Base-by-base conservation (phyloP, 2,329 filamentous ascomycete genomes). In the Apiospora aurea region DNA sequence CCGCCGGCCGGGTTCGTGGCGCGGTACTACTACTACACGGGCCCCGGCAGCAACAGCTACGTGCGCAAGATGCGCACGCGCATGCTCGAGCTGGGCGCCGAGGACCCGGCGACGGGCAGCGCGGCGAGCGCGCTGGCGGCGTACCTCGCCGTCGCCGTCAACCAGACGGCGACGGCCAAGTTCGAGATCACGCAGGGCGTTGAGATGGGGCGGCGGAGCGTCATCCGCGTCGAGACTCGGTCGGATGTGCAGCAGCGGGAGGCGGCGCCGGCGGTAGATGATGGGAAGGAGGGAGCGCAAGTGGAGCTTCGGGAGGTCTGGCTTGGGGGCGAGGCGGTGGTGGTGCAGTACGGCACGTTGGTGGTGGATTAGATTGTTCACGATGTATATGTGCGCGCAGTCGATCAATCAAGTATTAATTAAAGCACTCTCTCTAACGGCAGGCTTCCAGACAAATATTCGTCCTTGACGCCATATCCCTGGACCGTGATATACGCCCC, bases 21-120 rank as follows among this genome's bases (percentile, higher is more conserved):
- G 14, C 82, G 85, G 66, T 92, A 91, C 77, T 92, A 90, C 77
- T 92, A 90, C 80, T 93, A 89, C 75, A 87, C 91, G 24, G 79
- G 81, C 34, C 81, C 81, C 1, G 79, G 78, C 4, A 70, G 53
- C 21, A 71, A 75, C n/a, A 77, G 76, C 3, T 78, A 76, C 6
- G 79, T 78, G 8, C 74, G 71, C 7, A 43, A 72, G 47, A 76
- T 93, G 29, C 84, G 89, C 69, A 87, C 91, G 13, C 85, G 92
- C 68, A 91, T 94, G 90, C 85, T 93, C 18, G 82, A 83, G 72
- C 75, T 78, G 0, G 77, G 77, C 1, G 73, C 75, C 24, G 88
- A 91, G 77, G 91, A 93, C 76, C 87, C 89, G 2, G 89, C 88
- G 0, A 91, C 89, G 0, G 91, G 91, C 0, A 90, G 88, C 72